These are phyloP conservation scores for Diplodia seriata DNA, from an alignment of 2,329 filamentous ascomycete species.

Conservation along the genomic window DNA sequence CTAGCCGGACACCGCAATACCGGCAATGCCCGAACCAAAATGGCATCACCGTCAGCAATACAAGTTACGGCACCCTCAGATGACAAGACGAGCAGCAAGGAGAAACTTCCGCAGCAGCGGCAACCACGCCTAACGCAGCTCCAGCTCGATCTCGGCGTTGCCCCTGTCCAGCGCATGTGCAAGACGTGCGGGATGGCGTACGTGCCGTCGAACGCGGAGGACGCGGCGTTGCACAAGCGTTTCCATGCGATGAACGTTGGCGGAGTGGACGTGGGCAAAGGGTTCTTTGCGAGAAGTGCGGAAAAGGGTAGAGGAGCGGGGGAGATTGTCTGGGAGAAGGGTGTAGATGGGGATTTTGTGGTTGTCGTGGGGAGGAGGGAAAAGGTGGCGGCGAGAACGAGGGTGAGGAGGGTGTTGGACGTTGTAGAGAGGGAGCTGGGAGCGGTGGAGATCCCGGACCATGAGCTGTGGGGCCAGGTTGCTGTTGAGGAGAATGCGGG, in stretches of 20 bases:
- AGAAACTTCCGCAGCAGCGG: slow-evolving; percentile 33
- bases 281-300: slow-evolving; percentile 63
- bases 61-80: background rate
- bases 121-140: slow-evolving; percentile 60
- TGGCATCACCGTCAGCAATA: background rate
- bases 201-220: slow-evolving; percentile 66
- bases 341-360: slow-evolving; percentile 57
- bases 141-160: slow-evolving; percentile 65
- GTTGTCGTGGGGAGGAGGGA: slow-evolving; percentile 65
- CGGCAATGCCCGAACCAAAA: background rate
- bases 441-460: slow-evolving; percentile 65
- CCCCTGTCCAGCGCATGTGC: slow-evolving; percentile 64
- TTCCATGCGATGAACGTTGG: slow-evolving; percentile 68
- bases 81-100: background rate
- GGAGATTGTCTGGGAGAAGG: slow-evolving; percentile 59
- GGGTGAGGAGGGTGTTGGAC: slow-evolving; percentile 61
- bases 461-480: slow-evolving; percentile 63
- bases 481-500: background rate
- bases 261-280: slow-evolving; percentile 67
- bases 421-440: slow-evolving; percentile 69
- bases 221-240: slow-evolving; percentile 67
- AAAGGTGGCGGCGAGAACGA: slow-evolving; percentile 59
- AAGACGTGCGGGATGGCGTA: slow-evolving; percentile 71
- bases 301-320: slow-evolving; percentile 51
- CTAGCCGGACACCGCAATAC: background rate